Evolutionary conservation across 1,284 basidiomycete genomes (phyloP).

Genomic region (Pseudozyma hubeiensis): DNA sequence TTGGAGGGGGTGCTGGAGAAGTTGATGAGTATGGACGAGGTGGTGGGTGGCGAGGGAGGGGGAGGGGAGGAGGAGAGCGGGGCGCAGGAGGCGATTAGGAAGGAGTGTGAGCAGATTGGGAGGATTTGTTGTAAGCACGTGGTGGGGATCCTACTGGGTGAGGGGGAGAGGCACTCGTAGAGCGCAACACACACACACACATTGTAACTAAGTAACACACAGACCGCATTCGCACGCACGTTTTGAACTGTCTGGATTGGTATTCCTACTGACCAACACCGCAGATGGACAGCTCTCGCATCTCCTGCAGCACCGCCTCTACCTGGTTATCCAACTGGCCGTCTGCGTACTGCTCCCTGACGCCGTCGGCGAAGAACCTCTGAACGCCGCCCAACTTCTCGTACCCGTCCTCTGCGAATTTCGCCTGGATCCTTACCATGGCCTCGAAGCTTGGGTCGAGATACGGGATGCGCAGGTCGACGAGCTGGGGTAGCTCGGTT

Average conservation of each 20-base stretch:
- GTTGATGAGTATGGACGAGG: slow-evolving; percentile 16
- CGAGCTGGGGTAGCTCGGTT: slow-evolving; percentile 86
- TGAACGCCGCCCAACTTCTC: slow-evolving; percentile 97
- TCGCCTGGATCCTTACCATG: slow-evolving; percentile 93
- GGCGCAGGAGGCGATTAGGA: slow-evolving; percentile 7
- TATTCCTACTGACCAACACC: slow-evolving; percentile 59
- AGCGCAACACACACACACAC: not conserved
- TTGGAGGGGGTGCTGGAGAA: slow-evolving; percentile 26
- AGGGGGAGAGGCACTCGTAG: not conserved
- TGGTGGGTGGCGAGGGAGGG: not conserved
- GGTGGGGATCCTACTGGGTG: slow-evolving; percentile 22
- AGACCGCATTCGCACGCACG: not conserved
- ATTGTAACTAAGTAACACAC: not conserved
- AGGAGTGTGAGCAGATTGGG: slow-evolving; percentile 25
- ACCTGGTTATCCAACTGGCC: slow-evolving; percentile 96
- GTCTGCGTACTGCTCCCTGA: slow-evolving; percentile 84
- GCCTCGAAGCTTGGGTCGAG: slow-evolving; percentile 98
- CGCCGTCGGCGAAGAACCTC: slow-evolving; percentile 73
- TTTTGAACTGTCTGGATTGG: not conserved
- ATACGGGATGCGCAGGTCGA: slow-evolving; percentile 95
- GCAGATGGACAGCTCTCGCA: slow-evolving; percentile 89
- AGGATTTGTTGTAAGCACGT: slow-evolving; percentile 44
- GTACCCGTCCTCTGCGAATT: slow-evolving; percentile 97
- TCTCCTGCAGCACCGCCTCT: slow-evolving; percentile 92
- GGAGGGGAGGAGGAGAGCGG: slow-evolving; percentile 6